A percentile compares a stretch with the other conserved stretches of the same genome.
Evolutionary conservation across 140 eudicot species (phyloP).

Genomic region (Bidens hawaiensis): DNA sequence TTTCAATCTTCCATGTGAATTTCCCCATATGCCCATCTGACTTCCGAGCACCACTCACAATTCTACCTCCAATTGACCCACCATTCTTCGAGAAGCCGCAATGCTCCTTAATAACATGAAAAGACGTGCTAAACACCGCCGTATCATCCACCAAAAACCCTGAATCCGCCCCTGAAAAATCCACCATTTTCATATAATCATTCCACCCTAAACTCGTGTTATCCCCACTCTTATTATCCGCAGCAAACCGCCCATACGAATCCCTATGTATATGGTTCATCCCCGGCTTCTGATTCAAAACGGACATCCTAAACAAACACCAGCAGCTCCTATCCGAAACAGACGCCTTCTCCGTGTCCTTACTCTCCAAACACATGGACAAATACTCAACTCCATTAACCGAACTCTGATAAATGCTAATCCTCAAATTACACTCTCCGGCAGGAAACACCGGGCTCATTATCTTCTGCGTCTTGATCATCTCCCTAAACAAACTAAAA

Average conservation of each 20-base stretch:
- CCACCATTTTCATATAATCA: slow-evolving; percentile 93
- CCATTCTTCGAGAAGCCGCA: slow-evolving; percentile 70
- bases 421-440: slow-evolving; percentile 93
- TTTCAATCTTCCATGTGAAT: slow-evolving; percentile 94
- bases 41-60: slow-evolving; percentile 57
- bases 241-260: slow-evolving; percentile 94
- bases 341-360: slow-evolving; percentile 78
- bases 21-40: slow-evolving; percentile 91
- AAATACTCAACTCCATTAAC: slow-evolving; percentile 87
- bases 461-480: slow-evolving; percentile 98
- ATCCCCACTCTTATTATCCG: slow-evolving; percentile 92
- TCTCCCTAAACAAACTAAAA: slow-evolving; percentile 80
- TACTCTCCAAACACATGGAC: slow-evolving; percentile 99
- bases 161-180: slow-evolving; percentile 57
- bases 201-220: slow-evolving; percentile 99
- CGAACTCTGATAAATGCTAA: slow-evolving; percentile 93
- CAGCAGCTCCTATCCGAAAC: slow-evolving; percentile 86
- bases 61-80: slow-evolving; percentile 57
- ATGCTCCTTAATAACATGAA: slow-evolving; percentile 89
- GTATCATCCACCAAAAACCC: slow-evolving; percentile 92
- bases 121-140: slow-evolving; percentile 91
- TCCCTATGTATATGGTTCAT: slow-evolving; percentile 88
- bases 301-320: slow-evolving; percentile 99
- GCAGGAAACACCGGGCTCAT: slow-evolving; percentile 99
- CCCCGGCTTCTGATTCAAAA: slow-evolving; percentile 90